These are phyloP conservation scores for Tolypocladium paradoxum DNA, from an alignment of 2,329 filamentous ascomycete genomes.

Conservation along the genomic window DNA sequence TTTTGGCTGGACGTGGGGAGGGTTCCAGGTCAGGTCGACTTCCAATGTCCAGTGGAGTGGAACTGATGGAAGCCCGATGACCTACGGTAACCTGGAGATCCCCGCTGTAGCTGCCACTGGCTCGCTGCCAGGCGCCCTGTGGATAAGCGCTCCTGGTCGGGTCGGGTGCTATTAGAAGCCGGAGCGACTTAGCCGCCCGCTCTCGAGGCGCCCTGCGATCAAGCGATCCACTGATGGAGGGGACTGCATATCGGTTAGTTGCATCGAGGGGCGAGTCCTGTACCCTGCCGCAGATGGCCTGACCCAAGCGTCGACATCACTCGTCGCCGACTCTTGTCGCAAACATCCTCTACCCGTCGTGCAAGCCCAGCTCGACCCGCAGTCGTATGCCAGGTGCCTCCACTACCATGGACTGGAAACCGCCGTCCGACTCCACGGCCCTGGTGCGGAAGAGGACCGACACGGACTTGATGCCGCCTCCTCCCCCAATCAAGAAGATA, in stretches of 20 bases:
- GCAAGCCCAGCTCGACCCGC: not conserved
- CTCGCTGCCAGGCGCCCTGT: not conserved
- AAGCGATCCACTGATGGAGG: not conserved
- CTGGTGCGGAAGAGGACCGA: conserved; percentile 61
- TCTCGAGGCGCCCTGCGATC: not conserved
- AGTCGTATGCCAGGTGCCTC: too few relatives aligned
- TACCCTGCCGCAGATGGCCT: not conserved
- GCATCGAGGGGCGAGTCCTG: not conserved
- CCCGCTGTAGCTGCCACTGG: not conserved
- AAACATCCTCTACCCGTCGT: not conserved
- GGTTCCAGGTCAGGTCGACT: not conserved
- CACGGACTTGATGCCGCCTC: conserved; percentile 70
- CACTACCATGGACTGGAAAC: conserved; percentile 24
- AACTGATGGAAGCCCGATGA: not conserved
- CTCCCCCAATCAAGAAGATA: conserved; percentile 75
- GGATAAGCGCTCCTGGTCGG: not conserved
- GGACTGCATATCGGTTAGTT: not conserved
- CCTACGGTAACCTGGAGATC: not conserved
- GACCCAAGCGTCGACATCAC: not conserved
- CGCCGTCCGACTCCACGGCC: conserved; percentile 34
- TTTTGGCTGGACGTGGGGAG: not conserved
- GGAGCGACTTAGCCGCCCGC: not conserved
- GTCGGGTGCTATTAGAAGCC: not conserved
- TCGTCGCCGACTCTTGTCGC: not conserved
- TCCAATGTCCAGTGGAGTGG: not conserved